These are phyloP conservation scores for Verticillium alfalfae DNA, from an alignment of 2,329 filamentous ascomycete species.

Conservation along the genomic window DNA sequence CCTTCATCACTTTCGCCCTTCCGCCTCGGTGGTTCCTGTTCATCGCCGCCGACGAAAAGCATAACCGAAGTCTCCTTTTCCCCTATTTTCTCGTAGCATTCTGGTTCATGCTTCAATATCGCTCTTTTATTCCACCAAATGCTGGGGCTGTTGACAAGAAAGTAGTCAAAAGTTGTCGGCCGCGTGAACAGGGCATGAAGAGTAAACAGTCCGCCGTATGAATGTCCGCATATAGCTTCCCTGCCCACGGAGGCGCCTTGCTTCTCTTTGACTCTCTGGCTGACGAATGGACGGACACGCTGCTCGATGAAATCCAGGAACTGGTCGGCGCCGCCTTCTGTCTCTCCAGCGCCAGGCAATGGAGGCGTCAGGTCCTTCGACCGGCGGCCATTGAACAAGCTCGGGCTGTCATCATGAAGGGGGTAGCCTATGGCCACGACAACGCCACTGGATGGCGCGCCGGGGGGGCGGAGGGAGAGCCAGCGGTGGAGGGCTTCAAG, in stretches of 20 bases:
- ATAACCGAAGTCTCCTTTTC: slow-evolving; percentile 16
- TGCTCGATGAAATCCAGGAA: slow-evolving; percentile 37
- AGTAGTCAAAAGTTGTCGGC: slow-evolving; percentile 34
- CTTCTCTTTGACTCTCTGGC: slow-evolving; percentile 19
- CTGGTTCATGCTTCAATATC: slow-evolving; percentile 23
- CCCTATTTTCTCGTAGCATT: slow-evolving; percentile 15
- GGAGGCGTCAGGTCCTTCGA: slow-evolving; percentile 23
- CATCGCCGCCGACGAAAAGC: slow-evolving; percentile 25
- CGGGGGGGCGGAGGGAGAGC: slow-evolving; percentile 12
- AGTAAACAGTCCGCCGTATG: slow-evolving; percentile 41
- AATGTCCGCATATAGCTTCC: slow-evolving; percentile 42
- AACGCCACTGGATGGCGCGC: slow-evolving; percentile 19
- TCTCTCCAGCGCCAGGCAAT: slow-evolving; percentile 14
- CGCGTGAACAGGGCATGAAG: slow-evolving; percentile 36
- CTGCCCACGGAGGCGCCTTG: slow-evolving; percentile 19
- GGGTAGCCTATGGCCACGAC: slow-evolving; percentile 27
- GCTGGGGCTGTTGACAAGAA: slow-evolving; percentile 37
- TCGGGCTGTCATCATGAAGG: slow-evolving; percentile 8
- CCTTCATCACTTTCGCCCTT: slow-evolving; percentile 20
- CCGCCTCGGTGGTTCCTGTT: slow-evolving; percentile 20
- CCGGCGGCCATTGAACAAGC: slow-evolving; percentile 21
- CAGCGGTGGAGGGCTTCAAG: slow-evolving; percentile 16
- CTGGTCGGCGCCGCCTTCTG: slow-evolving; percentile 34
- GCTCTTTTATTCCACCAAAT: slow-evolving; percentile 41
- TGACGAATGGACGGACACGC: slow-evolving; percentile 26